Percentiles rank a stretch among this genome's conserved stretches.
phyloP scores from a whole-genome alignment of 2,329 filamentous ascomycete genomes.

The Venturia pyrina region DNA sequence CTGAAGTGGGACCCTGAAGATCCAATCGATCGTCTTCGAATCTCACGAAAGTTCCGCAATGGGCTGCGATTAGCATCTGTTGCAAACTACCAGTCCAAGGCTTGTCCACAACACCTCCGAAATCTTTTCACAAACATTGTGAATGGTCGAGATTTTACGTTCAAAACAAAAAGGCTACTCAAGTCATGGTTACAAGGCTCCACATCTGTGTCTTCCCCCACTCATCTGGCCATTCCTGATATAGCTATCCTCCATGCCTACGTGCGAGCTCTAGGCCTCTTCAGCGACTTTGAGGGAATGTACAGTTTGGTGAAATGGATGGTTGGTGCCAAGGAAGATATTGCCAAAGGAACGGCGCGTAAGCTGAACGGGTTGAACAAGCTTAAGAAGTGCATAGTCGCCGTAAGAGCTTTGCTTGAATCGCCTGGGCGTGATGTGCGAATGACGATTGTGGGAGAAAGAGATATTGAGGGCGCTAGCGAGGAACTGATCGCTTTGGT shows the following conservation, averaged over 20 bases:
- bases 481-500: slow-evolving; percentile 24
- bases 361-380: slow-evolving; percentile 21
- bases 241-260: slow-evolving; percentile 47
- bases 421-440: slow-evolving; percentile 18
- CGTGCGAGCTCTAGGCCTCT: slow-evolving; percentile 51
- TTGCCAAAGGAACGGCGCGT: slow-evolving; percentile 16
- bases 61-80: not conserved
- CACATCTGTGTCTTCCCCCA: not conserved
- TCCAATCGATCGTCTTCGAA: not conserved
- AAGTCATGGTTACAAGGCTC: not conserved
- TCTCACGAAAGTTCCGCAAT: not conserved
- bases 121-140: not conserved
- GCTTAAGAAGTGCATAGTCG: slow-evolving; percentile 28
- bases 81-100: not conserved
- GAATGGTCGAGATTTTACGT: not conserved
- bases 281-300: slow-evolving; percentile 51
- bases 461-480: slow-evolving; percentile 18
- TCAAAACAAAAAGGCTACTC: not conserved
- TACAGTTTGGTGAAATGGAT: slow-evolving; percentile 51
- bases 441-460: not conserved
- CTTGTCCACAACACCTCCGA: not conserved
- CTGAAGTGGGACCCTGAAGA: not conserved
- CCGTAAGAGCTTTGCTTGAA: slow-evolving; percentile 33
- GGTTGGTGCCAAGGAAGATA: slow-evolving; percentile 34
- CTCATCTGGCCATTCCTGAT: slow-evolving; percentile 33